phyloP scores from a whole-genome alignment of 352 stramenopile genomes.

The Globisporangium middletonii region DNA sequence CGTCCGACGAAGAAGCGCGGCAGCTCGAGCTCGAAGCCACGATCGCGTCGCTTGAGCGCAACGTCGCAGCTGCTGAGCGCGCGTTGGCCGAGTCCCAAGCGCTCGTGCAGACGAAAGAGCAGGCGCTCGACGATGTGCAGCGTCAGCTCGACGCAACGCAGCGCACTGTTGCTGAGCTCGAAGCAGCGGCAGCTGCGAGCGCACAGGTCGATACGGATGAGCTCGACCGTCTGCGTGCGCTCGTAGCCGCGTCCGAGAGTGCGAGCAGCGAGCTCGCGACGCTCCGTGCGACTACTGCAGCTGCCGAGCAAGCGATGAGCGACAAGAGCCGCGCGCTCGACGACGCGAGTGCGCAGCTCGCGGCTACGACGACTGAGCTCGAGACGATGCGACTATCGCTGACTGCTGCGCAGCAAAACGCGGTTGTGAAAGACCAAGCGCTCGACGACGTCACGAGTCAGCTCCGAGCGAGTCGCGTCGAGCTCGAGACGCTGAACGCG shows the following conservation, averaged over 20 bases:
- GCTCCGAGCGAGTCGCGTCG: slow-evolving; percentile 8
- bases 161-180: background rate
- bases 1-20: slow-evolving; percentile 41
- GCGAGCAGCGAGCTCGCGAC: slow-evolving; percentile 1
- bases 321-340: slow-evolving; percentile 8
- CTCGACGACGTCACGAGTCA: slow-evolving; percentile 19
- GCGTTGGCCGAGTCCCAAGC: slow-evolving; percentile 5
- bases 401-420: background rate
- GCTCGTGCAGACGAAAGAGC: slow-evolving; percentile 4
- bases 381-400: slow-evolving; percentile 1
- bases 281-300: slow-evolving; percentile 1
- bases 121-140: slow-evolving; percentile 6
- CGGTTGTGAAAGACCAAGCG: background rate
- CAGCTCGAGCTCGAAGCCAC: slow-evolving; percentile 21
- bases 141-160: slow-evolving; percentile 1
- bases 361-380: background rate
- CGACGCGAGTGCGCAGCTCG: background rate
- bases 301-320: background rate
- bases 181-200: background rate
- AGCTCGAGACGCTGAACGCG: slow-evolving; percentile 18
- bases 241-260: background rate
- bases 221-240: slow-evolving; percentile 3
- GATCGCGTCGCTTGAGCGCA: slow-evolving; percentile 14
- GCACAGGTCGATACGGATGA: slow-evolving; percentile 1
- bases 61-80: slow-evolving; percentile 12